Percentiles rank a stretch among this genome's conserved stretches.
Conservation (phyloP, 1,284 basidiomycete species). For the Cryptococcus jaspeensis region DNA sequence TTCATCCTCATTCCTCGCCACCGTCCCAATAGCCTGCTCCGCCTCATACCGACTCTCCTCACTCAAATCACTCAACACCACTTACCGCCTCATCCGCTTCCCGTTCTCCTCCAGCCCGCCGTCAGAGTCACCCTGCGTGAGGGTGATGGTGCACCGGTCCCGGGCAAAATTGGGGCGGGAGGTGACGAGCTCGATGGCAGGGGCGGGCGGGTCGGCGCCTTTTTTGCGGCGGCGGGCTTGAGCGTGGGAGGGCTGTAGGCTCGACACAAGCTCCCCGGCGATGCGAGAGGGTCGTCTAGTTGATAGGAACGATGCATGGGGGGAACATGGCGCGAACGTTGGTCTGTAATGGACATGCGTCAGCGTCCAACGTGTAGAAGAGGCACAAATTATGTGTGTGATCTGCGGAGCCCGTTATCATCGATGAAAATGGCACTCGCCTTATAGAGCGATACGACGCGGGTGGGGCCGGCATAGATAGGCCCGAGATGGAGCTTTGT, state of each 20-base stretch:
- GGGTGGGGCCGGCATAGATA: no score
- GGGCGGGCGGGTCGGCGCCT: constrained; percentile 22
- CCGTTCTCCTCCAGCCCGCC: constrained; percentile 57
- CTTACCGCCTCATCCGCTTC: constrained; percentile 68
- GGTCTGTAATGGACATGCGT: no score
- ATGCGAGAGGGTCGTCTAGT: no score
- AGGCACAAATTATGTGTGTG: no score
- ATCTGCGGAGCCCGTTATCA: no score
- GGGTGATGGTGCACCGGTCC: constrained; percentile 85
- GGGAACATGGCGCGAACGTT: no score
- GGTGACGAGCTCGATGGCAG: constrained; percentile 57
- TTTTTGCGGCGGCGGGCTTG: constrained; percentile 29
- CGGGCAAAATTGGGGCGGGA: constrained; percentile 81
- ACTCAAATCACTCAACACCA: constrained; percentile 90
- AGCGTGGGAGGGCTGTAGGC: constrained; percentile 9
- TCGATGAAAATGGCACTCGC: no score
- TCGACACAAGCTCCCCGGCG: no score
- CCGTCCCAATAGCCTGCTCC: constrained; percentile 96
- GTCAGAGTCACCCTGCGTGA: constrained; percentile 79
- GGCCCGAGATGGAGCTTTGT: no score
- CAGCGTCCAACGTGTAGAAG: no score
- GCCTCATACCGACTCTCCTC: constrained; percentile 88
- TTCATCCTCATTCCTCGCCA: constrained; percentile 90
- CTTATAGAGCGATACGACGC: no score
- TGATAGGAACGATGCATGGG: no score